Evolutionary conservation across 2,329 filamentous ascomycete species (phyloP).

Genomic region (Aspergillus ruber): DNA sequence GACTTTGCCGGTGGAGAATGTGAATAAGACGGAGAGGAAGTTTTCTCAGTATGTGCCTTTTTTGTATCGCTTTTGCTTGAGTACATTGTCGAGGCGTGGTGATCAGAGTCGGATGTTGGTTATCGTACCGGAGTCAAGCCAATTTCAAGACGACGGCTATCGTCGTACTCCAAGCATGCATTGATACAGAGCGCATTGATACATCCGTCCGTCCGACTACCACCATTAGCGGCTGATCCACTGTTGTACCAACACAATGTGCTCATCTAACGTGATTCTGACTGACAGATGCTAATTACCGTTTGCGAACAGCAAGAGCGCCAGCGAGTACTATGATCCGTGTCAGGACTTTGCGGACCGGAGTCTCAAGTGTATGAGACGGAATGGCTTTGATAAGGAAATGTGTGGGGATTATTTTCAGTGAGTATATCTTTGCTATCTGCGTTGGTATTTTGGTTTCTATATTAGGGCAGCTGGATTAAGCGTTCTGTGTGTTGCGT

Average conservation of each 20-base stretch:
- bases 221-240: not conserved
- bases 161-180: too few species aligned
- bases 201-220: not conserved
- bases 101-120: too few species aligned
- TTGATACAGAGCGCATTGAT: not conserved
- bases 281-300: not conserved
- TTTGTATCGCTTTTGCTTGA: not conserved
- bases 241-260: not conserved
- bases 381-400: slow-evolving; percentile 78
- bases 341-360: slow-evolving; percentile 85
- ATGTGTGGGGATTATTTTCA: slow-evolving; percentile 96
- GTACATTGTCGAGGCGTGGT: too few species aligned
- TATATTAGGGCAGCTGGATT: not conserved
- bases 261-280: not conserved
- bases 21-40: not conserved
- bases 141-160: too few species aligned
- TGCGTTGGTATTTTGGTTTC: not conserved
- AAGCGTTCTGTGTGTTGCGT: not conserved
- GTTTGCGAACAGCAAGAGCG: slow-evolving; percentile 59
- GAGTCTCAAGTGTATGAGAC: slow-evolving; percentile 80
- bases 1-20: not conserved
- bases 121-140: too few species aligned
- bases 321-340: slow-evolving; percentile 88
- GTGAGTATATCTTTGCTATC: slow-evolving; percentile 46
- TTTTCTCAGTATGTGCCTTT: not conserved